Conservation (phyloP, 2,329 filamentous ascomycete species). For the Ascochyta fabae region DNA sequence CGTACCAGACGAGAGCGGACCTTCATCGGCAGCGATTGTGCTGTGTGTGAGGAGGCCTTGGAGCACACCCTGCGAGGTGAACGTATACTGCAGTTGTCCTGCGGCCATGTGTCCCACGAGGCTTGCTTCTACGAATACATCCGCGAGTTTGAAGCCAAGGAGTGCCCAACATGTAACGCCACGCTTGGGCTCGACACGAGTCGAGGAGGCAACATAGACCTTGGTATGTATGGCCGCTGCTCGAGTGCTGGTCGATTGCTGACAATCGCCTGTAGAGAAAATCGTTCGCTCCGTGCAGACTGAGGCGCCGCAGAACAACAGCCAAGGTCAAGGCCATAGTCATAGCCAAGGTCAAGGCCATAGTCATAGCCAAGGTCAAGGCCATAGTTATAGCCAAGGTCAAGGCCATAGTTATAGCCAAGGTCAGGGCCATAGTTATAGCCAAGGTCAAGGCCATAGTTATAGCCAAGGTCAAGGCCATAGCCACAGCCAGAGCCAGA, state of each 20-base stretch:
- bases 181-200: slow-evolving; percentile 91
- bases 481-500: slow-evolving; percentile 17
- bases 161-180: slow-evolving; percentile 92
- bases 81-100: slow-evolving; percentile 93
- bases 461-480: too few relatives aligned
- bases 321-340: slow-evolving; percentile 36
- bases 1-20: slow-evolving; percentile 87
- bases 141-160: slow-evolving; percentile 89
- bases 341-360: slow-evolving; percentile 25
- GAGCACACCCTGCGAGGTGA: slow-evolving; percentile 95
- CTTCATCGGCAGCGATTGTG: slow-evolving; percentile 92
- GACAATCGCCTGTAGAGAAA: slow-evolving; percentile 71
- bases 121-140: slow-evolving; percentile 99
- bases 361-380: slow-evolving; percentile 34
- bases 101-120: slow-evolving; percentile 95
- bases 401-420: slow-evolving; percentile 29
- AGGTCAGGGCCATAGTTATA: neutral
- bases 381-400: slow-evolving; percentile 35
- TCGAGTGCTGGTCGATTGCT: slow-evolving; percentile 10
- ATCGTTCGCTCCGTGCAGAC: slow-evolving; percentile 84
- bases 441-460: slow-evolving; percentile 17
- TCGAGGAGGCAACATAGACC: slow-evolving; percentile 88
- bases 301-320: slow-evolving; percentile 56
- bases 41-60: slow-evolving; percentile 94
- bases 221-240: slow-evolving; percentile 65